Evolutionary conservation across 805 yeast genomes (phyloP).

Genomic region (Ogataea kodamae): DNA sequence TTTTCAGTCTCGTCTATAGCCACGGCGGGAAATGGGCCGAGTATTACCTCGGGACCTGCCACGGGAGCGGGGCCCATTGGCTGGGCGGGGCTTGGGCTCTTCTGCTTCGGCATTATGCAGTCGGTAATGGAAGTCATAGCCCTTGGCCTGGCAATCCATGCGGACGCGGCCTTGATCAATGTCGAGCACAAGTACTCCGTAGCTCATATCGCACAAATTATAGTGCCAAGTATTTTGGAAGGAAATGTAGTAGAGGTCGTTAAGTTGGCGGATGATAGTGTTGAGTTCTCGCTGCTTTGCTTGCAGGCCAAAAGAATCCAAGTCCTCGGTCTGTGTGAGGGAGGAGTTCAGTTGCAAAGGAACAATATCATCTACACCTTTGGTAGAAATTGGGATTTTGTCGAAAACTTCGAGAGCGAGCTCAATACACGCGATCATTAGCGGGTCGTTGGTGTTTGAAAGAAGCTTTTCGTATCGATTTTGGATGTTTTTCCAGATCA

Average conservation of each 20-base stretch:
- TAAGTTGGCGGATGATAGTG: conserved; percentile 45
- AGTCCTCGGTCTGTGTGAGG: conserved; percentile 34
- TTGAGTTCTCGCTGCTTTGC: conserved; percentile 39
- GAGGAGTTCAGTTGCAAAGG: conserved; percentile 28
- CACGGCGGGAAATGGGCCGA: conserved; percentile 7
- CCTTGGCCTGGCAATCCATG: conserved; percentile 52
- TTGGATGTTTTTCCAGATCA: conserved; percentile 59
- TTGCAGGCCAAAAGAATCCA: conserved; percentile 40
- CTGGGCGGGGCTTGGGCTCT: conserved; percentile 1
- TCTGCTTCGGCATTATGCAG: conserved; percentile 9
- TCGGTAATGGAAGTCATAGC: conserved; percentile 61
- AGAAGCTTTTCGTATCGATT: conserved; percentile 43
- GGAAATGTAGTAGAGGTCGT: conserved; percentile 59
- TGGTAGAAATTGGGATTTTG: conserved; percentile 50
- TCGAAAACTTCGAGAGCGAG: conserved; percentile 61
- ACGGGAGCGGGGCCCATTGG: conserved; percentile 9
- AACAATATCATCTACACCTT: conserved; percentile 32
- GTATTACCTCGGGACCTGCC: conserved; percentile 6
- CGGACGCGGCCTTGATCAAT: conserved; percentile 45
- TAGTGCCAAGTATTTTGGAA: conserved; percentile 77
- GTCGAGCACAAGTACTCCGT: conserved; percentile 46
- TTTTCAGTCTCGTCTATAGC: conserved; percentile 6
- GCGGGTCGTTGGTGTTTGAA: conserved; percentile 39
- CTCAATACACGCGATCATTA: conserved; percentile 45
- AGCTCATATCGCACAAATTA: conserved; percentile 59